These are phyloP conservation scores for Pseudodiploospora longispora DNA, from an alignment of 2,329 filamentous ascomycete genomes.

Conservation along the genomic window DNA sequence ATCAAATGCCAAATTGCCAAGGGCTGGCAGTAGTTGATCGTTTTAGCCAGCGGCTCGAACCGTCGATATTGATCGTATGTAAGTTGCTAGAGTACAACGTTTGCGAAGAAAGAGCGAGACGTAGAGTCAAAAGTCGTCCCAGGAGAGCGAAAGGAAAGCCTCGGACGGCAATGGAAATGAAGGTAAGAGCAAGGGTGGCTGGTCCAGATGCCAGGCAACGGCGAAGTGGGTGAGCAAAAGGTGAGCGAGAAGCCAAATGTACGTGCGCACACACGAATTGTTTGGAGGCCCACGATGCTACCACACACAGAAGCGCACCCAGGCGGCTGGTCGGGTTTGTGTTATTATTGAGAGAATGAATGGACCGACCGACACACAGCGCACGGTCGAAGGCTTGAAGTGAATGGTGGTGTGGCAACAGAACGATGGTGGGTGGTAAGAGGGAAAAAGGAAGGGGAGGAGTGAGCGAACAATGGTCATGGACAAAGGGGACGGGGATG, in stretches of 20 bases:
- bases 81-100: no score
- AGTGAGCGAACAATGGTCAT: slow-evolving; percentile 1
- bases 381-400: slow-evolving; percentile 1
- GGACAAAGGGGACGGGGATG: background rate
- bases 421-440: slow-evolving; percentile 7
- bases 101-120: no score
- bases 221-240: background rate
- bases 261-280: slow-evolving; percentile 1
- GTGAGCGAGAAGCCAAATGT: slow-evolving; percentile 12
- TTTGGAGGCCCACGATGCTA: background rate
- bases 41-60: no score
- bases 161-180: slow-evolving; percentile 5
- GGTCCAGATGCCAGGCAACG: slow-evolving; percentile 17
- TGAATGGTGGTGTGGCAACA: slow-evolving; percentile 2
- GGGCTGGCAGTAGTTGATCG: no score
- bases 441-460: slow-evolving; percentile 8
- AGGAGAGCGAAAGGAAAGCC: slow-evolving; percentile 5
- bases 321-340: background rate
- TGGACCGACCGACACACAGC: slow-evolving; percentile 8
- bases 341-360: slow-evolving; percentile 1
- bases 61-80: no score
- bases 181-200: slow-evolving; percentile 12
- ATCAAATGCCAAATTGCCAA: slow-evolving; percentile 1
- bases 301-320: background rate
- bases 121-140: background rate